Evolutionary conservation across 1,139 yeast species (phyloP), one percentile per base, ranked within the genome.

Genomic region (Geotrichum restrictum): DNA sequence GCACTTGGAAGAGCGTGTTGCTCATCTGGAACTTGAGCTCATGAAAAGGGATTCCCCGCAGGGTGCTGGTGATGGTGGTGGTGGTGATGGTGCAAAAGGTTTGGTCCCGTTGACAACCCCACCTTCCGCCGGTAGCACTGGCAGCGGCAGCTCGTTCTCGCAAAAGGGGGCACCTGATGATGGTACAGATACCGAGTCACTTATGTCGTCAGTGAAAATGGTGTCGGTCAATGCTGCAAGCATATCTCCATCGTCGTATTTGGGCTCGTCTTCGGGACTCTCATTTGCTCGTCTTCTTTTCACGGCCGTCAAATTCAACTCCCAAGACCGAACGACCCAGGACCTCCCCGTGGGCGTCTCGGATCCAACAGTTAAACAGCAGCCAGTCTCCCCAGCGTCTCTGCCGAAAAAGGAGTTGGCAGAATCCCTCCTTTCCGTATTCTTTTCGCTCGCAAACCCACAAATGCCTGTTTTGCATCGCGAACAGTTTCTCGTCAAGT

Each of bases 401-500:
- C 66, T 89, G 34, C 96, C 96, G 0, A 78, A 88, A 0, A 86
- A 86, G 61, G 70, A 73, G 21, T 79, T 82, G 18, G 96, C 96
- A 0, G 81, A 85, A 60, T 75, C 76, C 51, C 77, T 86, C 50
- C 64, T 88, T n/a, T 76, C 79, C 48, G 74, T 81, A 2, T 88
- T 77, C 66, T 89, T 89, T 64, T 80, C 87, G 21, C 93, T 85
- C 61, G 80, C 93, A 16, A 88, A 88, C 64, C 74, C 95, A 2
- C 96, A 88, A 66, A 64, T 86, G 38, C 96, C 96, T 0, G 75
- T 88, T 3, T 68, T 89, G 49, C 96, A 89, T 64, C 76, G 96
- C 37, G 95, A 88, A 62, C 80, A 78, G 58, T 88, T 88, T 62
- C 66, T 89, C 43, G 71, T 72, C 49, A 73, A 74, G 43, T 82